phyloP scores from a whole-genome alignment of 768 basidiomycete genomes.

The Leccinum subgranulosum region DNA sequence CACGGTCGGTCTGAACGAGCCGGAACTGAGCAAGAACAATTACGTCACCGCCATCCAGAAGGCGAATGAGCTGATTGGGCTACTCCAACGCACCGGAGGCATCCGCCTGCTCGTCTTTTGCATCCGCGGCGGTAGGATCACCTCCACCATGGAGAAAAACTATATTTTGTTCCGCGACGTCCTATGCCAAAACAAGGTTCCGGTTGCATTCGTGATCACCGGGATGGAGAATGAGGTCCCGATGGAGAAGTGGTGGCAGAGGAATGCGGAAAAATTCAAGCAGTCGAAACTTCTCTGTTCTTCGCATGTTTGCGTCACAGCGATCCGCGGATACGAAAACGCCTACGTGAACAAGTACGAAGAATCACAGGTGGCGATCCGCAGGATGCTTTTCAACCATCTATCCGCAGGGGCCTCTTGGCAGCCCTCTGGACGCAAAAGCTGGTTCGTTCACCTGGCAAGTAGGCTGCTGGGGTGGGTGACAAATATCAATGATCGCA shows the following conservation, averaged over 20 bases:
- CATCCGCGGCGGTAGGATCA: conserved; percentile 32
- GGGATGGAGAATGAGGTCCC: conserved; percentile 27
- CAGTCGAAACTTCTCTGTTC: conserved; percentile 13
- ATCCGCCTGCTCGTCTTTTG: conserved; percentile 32
- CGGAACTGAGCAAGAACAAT: conserved; percentile 10
- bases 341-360: conserved; percentile 29
- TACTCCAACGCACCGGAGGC: conserved; percentile 26
- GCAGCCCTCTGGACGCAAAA: conserved; percentile 12
- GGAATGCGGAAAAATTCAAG: conserved; percentile 30
- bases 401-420: conserved; percentile 17
- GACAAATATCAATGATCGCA: conserved; percentile 4
- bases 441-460: conserved; percentile 23
- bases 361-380: conserved; percentile 29
- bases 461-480: conserved; percentile 20
- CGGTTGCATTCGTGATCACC: conserved; percentile 30
- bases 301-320: conserved; percentile 40
- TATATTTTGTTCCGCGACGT: conserved; percentile 27
- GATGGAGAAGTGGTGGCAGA: conserved; percentile 33
- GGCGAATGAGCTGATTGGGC: conserved; percentile 30
- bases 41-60: conserved; percentile 27
- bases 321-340: conserved; percentile 21
- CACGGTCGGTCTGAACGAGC: conserved; percentile 32
- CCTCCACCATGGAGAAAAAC: conserved; percentile 19
- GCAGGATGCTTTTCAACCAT: conserved; percentile 15
- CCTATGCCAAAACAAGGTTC: conserved; percentile 29